These are phyloP conservation scores for Protomyces inundatus DNA, from an alignment of 1,139 yeast species.

Conservation along the genomic window DNA sequence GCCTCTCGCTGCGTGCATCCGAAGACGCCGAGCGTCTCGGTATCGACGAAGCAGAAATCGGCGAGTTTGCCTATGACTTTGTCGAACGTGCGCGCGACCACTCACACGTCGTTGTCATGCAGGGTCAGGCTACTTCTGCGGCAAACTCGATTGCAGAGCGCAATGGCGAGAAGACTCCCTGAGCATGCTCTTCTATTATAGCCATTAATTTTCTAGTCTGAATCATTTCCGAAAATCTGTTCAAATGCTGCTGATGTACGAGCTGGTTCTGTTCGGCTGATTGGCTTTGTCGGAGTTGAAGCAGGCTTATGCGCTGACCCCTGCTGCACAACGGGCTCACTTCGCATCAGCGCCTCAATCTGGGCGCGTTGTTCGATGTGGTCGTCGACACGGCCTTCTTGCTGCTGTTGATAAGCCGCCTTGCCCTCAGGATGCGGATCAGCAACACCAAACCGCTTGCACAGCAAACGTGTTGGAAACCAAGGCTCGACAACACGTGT, in stretches of 20 bases:
- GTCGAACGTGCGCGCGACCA: constrained; percentile 87
- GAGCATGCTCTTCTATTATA: background rate
- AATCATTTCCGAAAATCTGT: background rate
- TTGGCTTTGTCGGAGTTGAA: too few relatives aligned
- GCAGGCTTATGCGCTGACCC: too few relatives aligned
- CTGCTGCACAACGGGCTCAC: background rate
- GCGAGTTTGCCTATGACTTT: constrained; percentile 96
- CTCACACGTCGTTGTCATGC: constrained; percentile 4
- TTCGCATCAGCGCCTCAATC: background rate
- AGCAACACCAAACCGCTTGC: constrained; percentile 36
- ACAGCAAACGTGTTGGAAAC: constrained; percentile 35
- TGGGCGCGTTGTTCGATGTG: background rate
- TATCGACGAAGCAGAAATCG: constrained; percentile 88
- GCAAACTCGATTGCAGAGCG: background rate
- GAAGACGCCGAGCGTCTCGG: constrained; percentile 90
- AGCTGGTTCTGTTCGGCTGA: too few relatives aligned
- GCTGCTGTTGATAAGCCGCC: background rate
- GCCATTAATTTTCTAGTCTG: background rate
- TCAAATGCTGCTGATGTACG: background rate
- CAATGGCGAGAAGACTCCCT: background rate
- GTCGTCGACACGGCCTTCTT: background rate
- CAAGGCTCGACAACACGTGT: constrained; percentile 34
- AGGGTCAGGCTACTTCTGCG: background rate
- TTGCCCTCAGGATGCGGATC: background rate
- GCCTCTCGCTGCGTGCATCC: constrained; percentile 69